A percentile compares a stretch with the other conserved stretches of the same genome.
phyloP scores from a whole-genome alignment of 2,329 filamentous ascomycete genomes.

The Colletotrichum sp. region DNA sequence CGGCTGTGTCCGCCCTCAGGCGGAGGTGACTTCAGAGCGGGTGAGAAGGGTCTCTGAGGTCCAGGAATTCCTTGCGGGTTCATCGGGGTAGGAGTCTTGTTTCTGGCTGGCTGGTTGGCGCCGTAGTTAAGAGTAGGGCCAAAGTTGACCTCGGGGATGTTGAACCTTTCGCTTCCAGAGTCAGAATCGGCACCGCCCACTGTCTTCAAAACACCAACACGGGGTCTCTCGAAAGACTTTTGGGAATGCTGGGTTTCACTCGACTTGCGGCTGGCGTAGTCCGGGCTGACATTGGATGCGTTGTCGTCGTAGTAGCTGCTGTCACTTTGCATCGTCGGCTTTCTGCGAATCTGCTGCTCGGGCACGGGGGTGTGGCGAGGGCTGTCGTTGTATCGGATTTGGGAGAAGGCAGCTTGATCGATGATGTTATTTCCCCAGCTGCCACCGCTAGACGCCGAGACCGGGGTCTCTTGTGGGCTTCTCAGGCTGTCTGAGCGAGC shows the following conservation, averaged over 20 bases:
- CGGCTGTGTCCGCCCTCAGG: conserved; percentile 42
- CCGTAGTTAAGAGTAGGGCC: conserved; percentile 79
- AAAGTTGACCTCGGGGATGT: conserved; percentile 82
- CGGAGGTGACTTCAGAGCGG: conserved; percentile 27
- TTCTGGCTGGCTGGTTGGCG: conserved; percentile 35
- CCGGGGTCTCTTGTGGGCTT: conserved; percentile 37
- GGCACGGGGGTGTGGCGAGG: conserved; percentile 21
- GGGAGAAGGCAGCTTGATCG: conserved; percentile 54
- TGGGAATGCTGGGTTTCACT: conserved; percentile 43
- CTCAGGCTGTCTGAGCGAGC: conserved; percentile 36
- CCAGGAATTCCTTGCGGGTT: conserved; percentile 25
- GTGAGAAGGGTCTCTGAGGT: conserved; percentile 35
- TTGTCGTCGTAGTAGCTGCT: conserved; percentile 66
- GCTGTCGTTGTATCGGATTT: conserved; percentile 39
- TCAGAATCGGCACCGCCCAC: conserved; percentile 61
- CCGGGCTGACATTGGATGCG: conserved; percentile 70
- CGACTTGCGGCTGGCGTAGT: conserved; percentile 75
- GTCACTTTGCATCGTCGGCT: conserved; percentile 35
- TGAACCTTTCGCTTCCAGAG: conserved; percentile 35
- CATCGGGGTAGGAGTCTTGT: conserved; percentile 32
- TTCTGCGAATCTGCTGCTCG: conserved; percentile 32
- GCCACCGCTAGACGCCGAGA: conserved; percentile 40
- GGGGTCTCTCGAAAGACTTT: conserved; percentile 66
- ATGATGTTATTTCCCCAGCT: conserved; percentile 46
- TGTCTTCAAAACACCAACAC: conserved; percentile 81